Percentiles rank a stretch among this genome's conserved stretches.
Evolutionary conservation across 768 basidiomycete species (phyloP).

Genomic region (Suillus subalutaceus): DNA sequence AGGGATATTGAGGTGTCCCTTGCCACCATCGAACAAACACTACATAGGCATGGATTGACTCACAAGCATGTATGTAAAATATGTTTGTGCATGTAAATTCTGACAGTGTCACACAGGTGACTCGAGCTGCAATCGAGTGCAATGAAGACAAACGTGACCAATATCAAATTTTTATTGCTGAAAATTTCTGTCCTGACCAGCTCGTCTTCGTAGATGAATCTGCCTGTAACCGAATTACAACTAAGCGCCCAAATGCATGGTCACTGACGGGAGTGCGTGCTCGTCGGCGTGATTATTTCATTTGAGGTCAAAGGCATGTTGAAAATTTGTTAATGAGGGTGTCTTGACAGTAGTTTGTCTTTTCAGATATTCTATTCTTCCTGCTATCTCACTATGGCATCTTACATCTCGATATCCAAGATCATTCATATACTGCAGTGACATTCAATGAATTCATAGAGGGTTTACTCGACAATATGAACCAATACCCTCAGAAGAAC

Average conservation of each 20-base stretch:
- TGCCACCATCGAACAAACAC: too few relatives aligned
- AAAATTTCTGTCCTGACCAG: slow-evolving; percentile 16
- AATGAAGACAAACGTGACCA: slow-evolving; percentile 1
- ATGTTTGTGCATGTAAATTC: too few relatives aligned
- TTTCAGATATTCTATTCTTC: slow-evolving; percentile 35
- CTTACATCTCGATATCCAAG: slow-evolving; percentile 24
- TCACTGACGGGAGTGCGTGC: slow-evolving; percentile 26
- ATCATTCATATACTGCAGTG: slow-evolving; percentile 21
- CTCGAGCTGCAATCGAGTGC: too few relatives aligned
- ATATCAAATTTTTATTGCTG: slow-evolving; percentile 14
- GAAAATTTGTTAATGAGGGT: too few relatives aligned
- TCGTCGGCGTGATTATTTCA: slow-evolving; percentile 12
- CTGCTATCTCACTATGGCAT: slow-evolving; percentile 32
- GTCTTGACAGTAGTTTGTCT: too few relatives aligned
- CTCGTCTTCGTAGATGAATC: slow-evolving; percentile 40
- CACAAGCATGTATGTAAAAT: too few relatives aligned
- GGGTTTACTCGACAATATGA: slow-evolving; percentile 20
- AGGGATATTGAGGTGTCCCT: too few relatives aligned
- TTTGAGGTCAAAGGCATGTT: slow-evolving; percentile 15
- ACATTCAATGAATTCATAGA: slow-evolving; percentile 27
- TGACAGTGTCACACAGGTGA: too few relatives aligned
- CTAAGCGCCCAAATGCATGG: slow-evolving; percentile 29
- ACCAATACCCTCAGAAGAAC: slow-evolving; percentile 22
- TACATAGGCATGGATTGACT: too few relatives aligned
- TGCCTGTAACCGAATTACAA: slow-evolving; percentile 27